Percentiles rank a stretch among this genome's conserved stretches.
These are phyloP conservation scores for Geum urbanum DNA, from an alignment of 306 rosid genomes.

Conservation along the genomic window DNA sequence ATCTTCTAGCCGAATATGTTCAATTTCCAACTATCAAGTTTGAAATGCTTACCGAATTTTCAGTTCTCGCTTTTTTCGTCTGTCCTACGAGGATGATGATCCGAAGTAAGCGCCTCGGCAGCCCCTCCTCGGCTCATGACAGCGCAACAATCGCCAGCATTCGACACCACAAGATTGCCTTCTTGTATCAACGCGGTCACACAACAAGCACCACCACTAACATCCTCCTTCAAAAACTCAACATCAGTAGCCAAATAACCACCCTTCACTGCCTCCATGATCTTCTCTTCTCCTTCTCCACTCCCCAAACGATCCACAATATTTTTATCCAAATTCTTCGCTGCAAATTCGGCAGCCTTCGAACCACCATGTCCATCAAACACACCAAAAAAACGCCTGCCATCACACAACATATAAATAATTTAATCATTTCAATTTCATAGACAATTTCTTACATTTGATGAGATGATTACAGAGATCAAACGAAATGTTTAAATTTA, in stretches of 20 bases:
- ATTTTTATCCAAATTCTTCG: constrained; percentile 33
- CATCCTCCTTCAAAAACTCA: constrained; percentile 30
- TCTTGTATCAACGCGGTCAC: constrained; percentile 39
- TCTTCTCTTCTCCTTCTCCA: constrained; percentile 17
- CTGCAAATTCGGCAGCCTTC: constrained; percentile 48
- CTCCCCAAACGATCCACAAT: constrained; percentile 24
- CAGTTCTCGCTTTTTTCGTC: constrained; percentile 42
- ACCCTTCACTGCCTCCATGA: constrained; percentile 38
- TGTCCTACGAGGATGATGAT: constrained; percentile 35
- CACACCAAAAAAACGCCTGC: constrained; percentile 54
- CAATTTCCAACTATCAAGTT: background rate
- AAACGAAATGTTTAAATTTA: no score
- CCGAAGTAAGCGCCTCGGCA: constrained; percentile 49
- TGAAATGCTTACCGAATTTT: constrained; percentile 31
- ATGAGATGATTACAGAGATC: no score
- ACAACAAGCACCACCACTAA: constrained; percentile 43
- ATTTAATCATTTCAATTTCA: no score
- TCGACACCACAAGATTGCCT: constrained; percentile 41
- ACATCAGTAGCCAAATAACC: constrained; percentile 39
- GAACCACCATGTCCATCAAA: constrained; percentile 59
- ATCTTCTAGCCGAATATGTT: background rate
- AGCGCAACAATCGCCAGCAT: constrained; percentile 55
- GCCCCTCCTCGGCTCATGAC: constrained; percentile 44
- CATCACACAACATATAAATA: constrained; percentile 1
- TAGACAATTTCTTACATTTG: no score